Evolutionary conservation across 2,329 filamentous ascomycete genomes (phyloP).

Genomic region (Falciphora oryzae): DNA sequence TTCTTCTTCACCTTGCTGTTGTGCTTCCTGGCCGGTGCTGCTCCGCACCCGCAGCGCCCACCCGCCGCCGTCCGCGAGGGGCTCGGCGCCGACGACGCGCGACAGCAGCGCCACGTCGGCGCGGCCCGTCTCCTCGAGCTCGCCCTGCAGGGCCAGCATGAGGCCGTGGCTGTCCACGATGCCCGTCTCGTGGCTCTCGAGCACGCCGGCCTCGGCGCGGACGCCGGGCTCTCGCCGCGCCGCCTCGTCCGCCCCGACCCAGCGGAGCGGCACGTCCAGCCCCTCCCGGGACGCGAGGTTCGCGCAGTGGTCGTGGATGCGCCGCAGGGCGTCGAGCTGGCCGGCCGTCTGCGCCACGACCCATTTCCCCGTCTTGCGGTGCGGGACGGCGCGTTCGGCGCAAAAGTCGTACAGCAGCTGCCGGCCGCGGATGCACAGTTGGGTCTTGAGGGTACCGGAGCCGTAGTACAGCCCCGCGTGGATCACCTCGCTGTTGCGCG

Average conservation of each 20-base stretch:
- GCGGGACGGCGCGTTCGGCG: constrained; percentile 56
- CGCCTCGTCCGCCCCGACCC: constrained; percentile 60
- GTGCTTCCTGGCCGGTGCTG: constrained; percentile 30
- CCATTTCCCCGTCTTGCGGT: constrained; percentile 83
- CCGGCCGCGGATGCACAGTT: constrained; percentile 73
- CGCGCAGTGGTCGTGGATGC: constrained; percentile 40
- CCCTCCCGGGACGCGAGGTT: constrained; percentile 22
- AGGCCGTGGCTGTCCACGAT: constrained; percentile 84
- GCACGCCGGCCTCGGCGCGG: constrained; percentile 61
- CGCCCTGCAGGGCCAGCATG: constrained; percentile 74
- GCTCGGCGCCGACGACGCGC: constrained; percentile 54
- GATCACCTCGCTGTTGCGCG: constrained; percentile 91
- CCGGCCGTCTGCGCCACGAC: constrained; percentile 77
- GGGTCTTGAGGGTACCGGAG: constrained; percentile 67
- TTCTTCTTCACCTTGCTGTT: constrained; percentile 22
- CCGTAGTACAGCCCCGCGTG: constrained; percentile 95
- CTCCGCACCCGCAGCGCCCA: constrained; percentile 62
- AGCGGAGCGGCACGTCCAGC: constrained; percentile 56
- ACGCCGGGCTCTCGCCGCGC: constrained; percentile 66
- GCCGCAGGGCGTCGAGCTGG: constrained; percentile 60
- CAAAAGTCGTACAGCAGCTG: constrained; percentile 76
- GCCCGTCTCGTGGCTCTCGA: constrained; percentile 82
- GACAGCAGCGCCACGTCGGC: constrained; percentile 69
- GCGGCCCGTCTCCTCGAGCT: constrained; percentile 65
- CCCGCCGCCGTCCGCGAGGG: constrained; percentile 49